Evolutionary conservation across 2,329 filamentous ascomycete species (phyloP).

Genomic region (Fusarium sp.): DNA sequence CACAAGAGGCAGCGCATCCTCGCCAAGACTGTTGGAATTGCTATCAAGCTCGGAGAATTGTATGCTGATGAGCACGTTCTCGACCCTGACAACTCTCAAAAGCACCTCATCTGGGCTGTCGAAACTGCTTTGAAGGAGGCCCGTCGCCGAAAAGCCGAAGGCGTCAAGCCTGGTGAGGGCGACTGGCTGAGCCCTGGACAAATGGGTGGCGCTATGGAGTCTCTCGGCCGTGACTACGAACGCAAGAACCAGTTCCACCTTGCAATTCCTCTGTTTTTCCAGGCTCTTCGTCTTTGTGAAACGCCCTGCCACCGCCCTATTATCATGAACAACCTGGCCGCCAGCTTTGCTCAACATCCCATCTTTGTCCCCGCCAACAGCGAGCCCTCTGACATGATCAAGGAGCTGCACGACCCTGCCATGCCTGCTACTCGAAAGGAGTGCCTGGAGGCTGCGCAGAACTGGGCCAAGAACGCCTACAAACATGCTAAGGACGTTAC

Average conservation of each 20-base stretch:
- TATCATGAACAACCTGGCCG: conserved; percentile 87
- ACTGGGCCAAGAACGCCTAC: conserved; percentile 84
- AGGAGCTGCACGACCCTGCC: conserved; percentile 44
- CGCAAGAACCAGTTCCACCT: conserved; percentile 80
- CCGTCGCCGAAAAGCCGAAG: conserved; percentile 72
- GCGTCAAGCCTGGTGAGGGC: conserved; percentile 75
- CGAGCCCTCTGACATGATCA: conserved; percentile 46
- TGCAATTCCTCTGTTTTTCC: conserved; percentile 85
- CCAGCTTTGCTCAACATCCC: conserved; percentile 76
- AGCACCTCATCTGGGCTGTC: conserved; percentile 81
- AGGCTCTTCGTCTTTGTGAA: conserved; percentile 77
- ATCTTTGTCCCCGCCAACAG: conserved; percentile 49
- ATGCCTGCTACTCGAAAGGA: conserved; percentile 63
- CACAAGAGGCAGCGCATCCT: conserved; percentile 73
- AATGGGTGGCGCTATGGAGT: conserved; percentile 78
- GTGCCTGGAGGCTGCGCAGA: conserved; percentile 75
- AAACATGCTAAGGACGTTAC: conserved; percentile 72
- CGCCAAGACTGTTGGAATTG: conserved; percentile 78
- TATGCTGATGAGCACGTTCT: conserved; percentile 82
- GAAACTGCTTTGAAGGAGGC: conserved; percentile 82
- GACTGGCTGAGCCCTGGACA: conserved; percentile 77
- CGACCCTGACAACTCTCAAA: conserved; percentile 77
- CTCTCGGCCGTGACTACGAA: conserved; percentile 82
- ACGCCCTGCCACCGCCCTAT: conserved; percentile 80
- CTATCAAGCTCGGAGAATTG: conserved; percentile 85